Conservation (phyloP, 208 protist genomes). For the Crithidia thermophila region DNA sequence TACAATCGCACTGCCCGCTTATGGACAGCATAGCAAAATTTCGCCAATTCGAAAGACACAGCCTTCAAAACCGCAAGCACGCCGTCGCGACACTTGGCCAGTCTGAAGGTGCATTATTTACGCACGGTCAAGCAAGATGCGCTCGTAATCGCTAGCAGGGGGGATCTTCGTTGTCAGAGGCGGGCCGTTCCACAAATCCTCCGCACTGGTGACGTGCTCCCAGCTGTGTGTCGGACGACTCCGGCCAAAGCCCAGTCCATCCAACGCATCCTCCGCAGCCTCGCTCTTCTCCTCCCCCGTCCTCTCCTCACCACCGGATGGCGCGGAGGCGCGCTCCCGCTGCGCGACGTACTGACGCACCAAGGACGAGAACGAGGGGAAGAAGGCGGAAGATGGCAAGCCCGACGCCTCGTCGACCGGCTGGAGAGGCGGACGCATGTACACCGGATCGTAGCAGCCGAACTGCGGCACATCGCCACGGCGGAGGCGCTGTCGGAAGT, state of each 20-base stretch:
- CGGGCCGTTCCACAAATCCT: conserved; percentile 62
- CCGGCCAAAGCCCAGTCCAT: conserved; percentile 3
- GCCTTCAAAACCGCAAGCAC: too few species aligned
- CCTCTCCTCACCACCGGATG: not conserved
- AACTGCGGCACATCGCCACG: conserved; percentile 40
- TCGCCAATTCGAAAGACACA: too few species aligned
- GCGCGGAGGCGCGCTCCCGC: not conserved
- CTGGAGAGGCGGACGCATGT: conserved; percentile 23
- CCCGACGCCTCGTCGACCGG: not conserved
- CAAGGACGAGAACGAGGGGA: conserved; percentile 26
- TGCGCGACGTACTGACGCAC: conserved; percentile 14
- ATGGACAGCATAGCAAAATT: too few species aligned
- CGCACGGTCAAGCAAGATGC: conserved; percentile 47
- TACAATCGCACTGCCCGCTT: too few species aligned
- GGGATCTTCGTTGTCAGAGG: conserved; percentile 61
- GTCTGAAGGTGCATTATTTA: too few species aligned
- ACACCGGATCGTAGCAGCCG: conserved; percentile 64
- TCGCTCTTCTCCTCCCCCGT: not conserved
- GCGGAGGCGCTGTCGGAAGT: conserved; percentile 26
- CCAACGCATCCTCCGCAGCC: not conserved
- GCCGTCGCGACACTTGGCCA: too few species aligned
- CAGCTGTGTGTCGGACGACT: conserved; percentile 21
- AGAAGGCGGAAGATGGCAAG: conserved; percentile 11
- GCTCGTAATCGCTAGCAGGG: conserved; percentile 73
- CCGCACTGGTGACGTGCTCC: conserved; percentile 45